Conservation (phyloP, 2,329 filamentous ascomycete genomes). For the Aspergillus texensis region DNA sequence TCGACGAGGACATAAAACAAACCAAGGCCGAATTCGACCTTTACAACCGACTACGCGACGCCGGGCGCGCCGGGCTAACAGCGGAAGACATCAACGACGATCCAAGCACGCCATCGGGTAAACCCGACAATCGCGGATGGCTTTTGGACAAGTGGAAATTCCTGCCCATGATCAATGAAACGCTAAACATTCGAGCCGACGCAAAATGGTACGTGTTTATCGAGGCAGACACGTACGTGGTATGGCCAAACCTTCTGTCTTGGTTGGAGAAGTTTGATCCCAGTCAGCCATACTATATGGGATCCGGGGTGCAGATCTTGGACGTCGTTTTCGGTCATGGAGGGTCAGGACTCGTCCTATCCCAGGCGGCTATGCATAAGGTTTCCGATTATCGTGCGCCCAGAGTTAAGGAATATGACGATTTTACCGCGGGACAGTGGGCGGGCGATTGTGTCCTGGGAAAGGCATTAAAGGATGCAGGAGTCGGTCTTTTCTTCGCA, state of each 20-base stretch:
- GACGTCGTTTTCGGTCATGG: conserved; percentile 56
- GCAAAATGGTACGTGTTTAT: conserved; percentile 62
- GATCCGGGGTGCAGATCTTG: conserved; percentile 49
- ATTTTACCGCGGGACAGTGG: neutral
- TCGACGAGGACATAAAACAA: conserved; percentile 22
- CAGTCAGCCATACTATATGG: conserved; percentile 53
- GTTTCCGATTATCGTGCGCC: neutral
- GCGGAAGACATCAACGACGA: conserved; percentile 29
- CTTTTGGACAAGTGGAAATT: conserved; percentile 62
- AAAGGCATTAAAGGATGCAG: neutral
- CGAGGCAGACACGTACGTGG: conserved; percentile 61
- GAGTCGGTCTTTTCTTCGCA: neutral
- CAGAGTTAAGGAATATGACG: neutral
- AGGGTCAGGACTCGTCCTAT: conserved; percentile 56
- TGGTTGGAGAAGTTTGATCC: conserved; percentile 53
- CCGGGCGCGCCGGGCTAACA: conserved; percentile 13
- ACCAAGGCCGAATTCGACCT: conserved; percentile 12
- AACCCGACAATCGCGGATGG: conserved; percentile 39
- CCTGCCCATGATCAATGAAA: conserved; percentile 55
- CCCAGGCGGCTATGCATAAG: conserved; percentile 20
- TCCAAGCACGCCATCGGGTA: conserved; percentile 38
- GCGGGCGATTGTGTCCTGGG: neutral
- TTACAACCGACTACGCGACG: neutral
- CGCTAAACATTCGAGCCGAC: neutral
- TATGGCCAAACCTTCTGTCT: conserved; percentile 55